Percentiles rank a stretch among this genome's conserved stretches.
Conservation (phyloP, 2,329 filamentous ascomycete species). For the Cladorrhinum sp. region DNA sequence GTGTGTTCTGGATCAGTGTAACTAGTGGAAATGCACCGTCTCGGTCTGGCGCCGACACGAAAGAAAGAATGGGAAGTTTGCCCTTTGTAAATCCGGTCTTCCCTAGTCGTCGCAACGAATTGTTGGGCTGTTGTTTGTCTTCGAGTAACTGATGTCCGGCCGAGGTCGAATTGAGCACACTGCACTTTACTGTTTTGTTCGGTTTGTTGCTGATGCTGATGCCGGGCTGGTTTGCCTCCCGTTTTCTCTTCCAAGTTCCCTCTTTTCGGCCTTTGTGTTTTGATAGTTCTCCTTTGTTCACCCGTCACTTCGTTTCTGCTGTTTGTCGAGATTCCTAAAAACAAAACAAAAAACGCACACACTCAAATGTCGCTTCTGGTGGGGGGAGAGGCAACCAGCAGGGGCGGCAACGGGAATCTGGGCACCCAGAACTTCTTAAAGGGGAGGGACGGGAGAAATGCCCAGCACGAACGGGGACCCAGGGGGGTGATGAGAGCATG, state of each 20-base stretch:
- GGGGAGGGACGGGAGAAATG: slow-evolving; percentile 11
- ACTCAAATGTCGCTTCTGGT: not conserved
- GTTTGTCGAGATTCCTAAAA: not conserved
- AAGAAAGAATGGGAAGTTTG: too few species aligned
- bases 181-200: not conserved
- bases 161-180: not conserved
- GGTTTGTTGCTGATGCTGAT: not conserved
- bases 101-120: not conserved
- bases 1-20: slow-evolving; percentile 26
- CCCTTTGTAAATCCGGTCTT: too few species aligned
- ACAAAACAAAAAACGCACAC: not conserved
- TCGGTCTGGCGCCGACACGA: slow-evolving; percentile 6
- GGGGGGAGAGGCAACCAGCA: slow-evolving; percentile 22
- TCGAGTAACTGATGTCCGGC: not conserved
- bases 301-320: slow-evolving; percentile 5
- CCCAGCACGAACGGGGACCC: not conserved
- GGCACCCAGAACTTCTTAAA: slow-evolving; percentile 21
- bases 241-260: not conserved
- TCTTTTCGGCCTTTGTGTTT: slow-evolving; percentile 5
- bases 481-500: slow-evolving; percentile 13
- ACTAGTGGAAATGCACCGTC: slow-evolving; percentile 18
- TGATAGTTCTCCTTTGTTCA: slow-evolving; percentile 12
- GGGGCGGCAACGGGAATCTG: slow-evolving; percentile 14
- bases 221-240: not conserved
- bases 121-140: not conserved